A percentile compares a stretch with the other conserved stretches of the same genome.
Evolutionary conservation across 2,329 filamentous ascomycete species (phyloP).

Genomic region (Domatiomyces globalis): DNA sequence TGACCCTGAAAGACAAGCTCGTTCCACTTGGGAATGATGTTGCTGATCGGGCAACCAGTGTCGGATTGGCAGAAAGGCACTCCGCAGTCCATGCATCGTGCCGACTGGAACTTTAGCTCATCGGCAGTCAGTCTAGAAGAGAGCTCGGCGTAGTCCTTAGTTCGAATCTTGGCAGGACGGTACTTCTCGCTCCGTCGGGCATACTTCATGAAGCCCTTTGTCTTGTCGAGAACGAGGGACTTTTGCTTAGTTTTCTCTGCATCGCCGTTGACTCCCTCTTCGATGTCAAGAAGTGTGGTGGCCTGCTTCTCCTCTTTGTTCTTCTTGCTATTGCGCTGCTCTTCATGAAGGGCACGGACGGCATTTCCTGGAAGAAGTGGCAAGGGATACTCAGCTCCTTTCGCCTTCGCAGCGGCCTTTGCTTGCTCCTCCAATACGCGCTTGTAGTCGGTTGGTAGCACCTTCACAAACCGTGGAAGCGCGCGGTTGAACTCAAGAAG

Average conservation of each 20-base stretch:
- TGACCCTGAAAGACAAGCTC: constrained; percentile 62
- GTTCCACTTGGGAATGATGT: constrained; percentile 97
- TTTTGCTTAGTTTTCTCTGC: constrained; percentile 78
- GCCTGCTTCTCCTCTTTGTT: constrained; percentile 56
- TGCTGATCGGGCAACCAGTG: constrained; percentile 86
- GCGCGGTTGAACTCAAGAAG: constrained; percentile 91
- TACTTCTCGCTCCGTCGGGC: constrained; percentile 87
- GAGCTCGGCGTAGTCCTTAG: constrained; percentile 86
- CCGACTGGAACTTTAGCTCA: constrained; percentile 90
- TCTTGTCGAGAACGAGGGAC: constrained; percentile 90
- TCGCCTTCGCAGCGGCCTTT: constrained; percentile 69
- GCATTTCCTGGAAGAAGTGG: constrained; percentile 58
- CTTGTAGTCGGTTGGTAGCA: constrained; percentile 92
- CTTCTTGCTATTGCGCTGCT: constrained; percentile 40
- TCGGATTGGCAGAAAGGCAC: constrained; percentile 97
- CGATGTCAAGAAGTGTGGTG: constrained; percentile 65
- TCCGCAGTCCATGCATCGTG: constrained; percentile 97
- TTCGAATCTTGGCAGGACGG: constrained; percentile 65
- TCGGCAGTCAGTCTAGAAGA: constrained; percentile 79
- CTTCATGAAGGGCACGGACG: constrained; percentile 39
- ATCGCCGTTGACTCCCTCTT: constrained; percentile 70
- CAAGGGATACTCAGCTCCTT: constrained; percentile 69
- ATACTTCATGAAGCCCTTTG: constrained; percentile 95
- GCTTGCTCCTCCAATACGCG: constrained; percentile 76
- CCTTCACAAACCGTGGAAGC: constrained; percentile 80